Evolutionary conservation across 2,329 filamentous ascomycete species (phyloP).

Genomic region (Trichoderma cornu-damae): DNA sequence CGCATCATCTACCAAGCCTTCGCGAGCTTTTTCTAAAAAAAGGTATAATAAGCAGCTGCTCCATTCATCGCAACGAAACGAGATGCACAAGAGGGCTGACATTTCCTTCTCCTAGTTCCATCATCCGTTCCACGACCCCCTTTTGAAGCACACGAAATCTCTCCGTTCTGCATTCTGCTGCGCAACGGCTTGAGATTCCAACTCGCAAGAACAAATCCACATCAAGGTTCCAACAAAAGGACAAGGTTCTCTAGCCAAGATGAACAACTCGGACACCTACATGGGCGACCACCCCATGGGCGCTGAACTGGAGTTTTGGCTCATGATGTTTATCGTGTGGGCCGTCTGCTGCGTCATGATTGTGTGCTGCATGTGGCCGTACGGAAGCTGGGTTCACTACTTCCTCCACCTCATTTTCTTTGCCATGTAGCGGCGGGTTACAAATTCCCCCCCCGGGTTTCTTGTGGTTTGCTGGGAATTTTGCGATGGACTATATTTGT

Average conservation of each 20-base stretch:
- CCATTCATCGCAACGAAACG: not conserved
- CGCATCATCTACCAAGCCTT: conserved; percentile 4
- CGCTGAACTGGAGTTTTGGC: not conserved
- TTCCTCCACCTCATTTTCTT: not conserved
- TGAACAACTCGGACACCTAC: not conserved
- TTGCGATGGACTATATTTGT: not conserved
- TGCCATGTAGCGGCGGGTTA: not conserved
- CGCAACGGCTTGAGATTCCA: no score
- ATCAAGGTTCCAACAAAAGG: not conserved
- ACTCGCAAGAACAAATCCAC: not conserved
- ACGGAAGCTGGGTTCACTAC: not conserved
- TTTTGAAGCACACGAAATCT: no score
- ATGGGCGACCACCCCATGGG: no score
- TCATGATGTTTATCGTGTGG: not conserved
- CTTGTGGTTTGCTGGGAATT: not conserved
- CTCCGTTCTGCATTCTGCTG: not conserved
- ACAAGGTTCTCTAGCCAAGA: not conserved
- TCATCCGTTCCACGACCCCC: not conserved
- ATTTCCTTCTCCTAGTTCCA: not conserved
- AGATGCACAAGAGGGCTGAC: not conserved
- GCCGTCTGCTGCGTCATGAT: not conserved
- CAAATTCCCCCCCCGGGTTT: not conserved
- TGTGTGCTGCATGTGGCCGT: not conserved
- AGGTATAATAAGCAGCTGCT: no score
- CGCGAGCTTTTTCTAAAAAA: not conserved